Evolutionary conservation across 805 yeast genomes (phyloP), one percentile per base, ranked within the genome.

Genomic region (Ogataea glucozyma): DNA sequence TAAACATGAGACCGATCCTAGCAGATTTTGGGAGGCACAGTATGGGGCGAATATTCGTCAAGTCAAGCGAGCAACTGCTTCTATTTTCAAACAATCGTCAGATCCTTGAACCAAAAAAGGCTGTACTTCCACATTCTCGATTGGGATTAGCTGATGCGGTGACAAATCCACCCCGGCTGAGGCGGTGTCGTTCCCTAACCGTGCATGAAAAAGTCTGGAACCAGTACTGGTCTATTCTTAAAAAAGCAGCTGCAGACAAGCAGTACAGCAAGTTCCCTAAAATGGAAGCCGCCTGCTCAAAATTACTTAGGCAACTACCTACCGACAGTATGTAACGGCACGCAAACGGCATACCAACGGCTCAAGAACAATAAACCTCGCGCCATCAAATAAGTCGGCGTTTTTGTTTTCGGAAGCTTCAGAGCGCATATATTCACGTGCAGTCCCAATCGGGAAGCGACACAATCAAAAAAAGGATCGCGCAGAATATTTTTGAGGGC

Each of bases 391-490:
- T 6, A 20, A 20, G 22, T 13, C 19, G 20, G 20, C 22, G n/a
- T n/a, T 7, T 12, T n/a, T 14, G 6, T 20, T 14, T 22, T 16
- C 18, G 13, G 24, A 22, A 34, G 17, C 22, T 21, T 21, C 16
- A 16, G 29, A 14, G 38, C 29, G 38, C 6, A 21, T 21, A 27
- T 16, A 9, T 16, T 8, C 30, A 8, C 10, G 13, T 21, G 16
- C 38, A 33, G 26, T 27, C 44, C 38, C 13, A 14, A 16, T 39
- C 16, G 3, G 30, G 42, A 22, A 13, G 26, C n/a, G 14, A 31
- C 42, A 19, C 42, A 31, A 39, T 22, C 35, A 23, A 39, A 31
- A 39, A 22, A 10, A 26, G 23, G 14, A 16, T 17, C 31, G 16
- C 21, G 39, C 20, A 19, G 13, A 10, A 16, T n/a, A 9, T 35